phyloP scores from a whole-genome alignment of 192 early-diverging fungal species.

The Linnemannia schmuckeri region DNA sequence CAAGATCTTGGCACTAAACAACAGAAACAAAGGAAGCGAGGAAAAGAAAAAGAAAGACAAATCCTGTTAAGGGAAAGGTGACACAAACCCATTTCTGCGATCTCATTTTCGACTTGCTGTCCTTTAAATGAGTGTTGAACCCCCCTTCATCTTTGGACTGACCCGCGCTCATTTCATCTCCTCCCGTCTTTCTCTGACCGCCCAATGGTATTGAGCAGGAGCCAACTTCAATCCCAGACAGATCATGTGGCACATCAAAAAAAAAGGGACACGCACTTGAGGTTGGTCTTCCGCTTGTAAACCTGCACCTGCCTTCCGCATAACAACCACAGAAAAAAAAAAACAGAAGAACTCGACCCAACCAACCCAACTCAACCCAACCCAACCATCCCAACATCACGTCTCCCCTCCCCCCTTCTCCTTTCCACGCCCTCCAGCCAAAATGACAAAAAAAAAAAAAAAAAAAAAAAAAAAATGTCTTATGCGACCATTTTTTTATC shows the following conservation, averaged over 20 bases:
- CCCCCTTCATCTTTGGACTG: background rate
- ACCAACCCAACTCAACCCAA: background rate
- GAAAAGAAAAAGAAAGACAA: background rate
- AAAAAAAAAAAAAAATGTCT: background rate
- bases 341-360: background rate
- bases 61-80: slow-evolving; percentile 16
- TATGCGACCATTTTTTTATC: background rate
- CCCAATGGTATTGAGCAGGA: slow-evolving; percentile 27
- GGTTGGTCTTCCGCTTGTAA: background rate
- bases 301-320: background rate
- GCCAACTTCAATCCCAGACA: slow-evolving; percentile 49
- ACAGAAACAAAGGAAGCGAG: background rate
- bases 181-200: slow-evolving; percentile 6
- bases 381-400: background rate
- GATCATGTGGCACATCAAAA: slow-evolving; percentile 48
- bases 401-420: background rate
- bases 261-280: slow-evolving; percentile 24
- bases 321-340: background rate
- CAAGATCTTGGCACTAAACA: slow-evolving; percentile 89
- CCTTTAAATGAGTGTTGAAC: slow-evolving; percentile 25
- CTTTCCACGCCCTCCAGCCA: background rate
- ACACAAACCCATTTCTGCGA: slow-evolving; percentile 29
- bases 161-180: slow-evolving; percentile 5
- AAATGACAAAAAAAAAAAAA: background rate
- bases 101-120: slow-evolving; percentile 1